phyloP scores from a whole-genome alignment of 805 yeast species.

The Myxozyma mucilagina region DNA sequence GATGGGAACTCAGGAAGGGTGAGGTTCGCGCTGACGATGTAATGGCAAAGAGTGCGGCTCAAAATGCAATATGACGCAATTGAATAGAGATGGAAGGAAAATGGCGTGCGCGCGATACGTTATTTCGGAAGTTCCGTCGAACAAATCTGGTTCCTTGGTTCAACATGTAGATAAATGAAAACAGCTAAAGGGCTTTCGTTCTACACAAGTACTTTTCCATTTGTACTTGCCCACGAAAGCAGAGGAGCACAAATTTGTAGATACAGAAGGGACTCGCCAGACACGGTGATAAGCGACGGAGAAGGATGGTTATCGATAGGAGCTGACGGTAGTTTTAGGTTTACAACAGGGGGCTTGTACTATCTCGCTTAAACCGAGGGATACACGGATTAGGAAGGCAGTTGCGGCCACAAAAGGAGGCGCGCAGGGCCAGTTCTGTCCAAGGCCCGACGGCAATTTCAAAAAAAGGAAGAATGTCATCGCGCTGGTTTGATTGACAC shows the following conservation, averaged over 20 bases:
- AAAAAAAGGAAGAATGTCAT: background rate
- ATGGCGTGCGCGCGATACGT: too few relatives aligned
- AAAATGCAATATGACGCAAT: too few relatives aligned
- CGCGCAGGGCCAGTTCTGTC: background rate
- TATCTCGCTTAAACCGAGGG: background rate
- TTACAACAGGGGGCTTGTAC: background rate
- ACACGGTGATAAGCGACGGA: background rate
- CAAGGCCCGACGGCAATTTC: background rate
- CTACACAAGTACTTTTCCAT: too few relatives aligned
- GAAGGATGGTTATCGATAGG: background rate
- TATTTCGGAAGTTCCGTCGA: too few relatives aligned
- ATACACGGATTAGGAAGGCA: slow-evolving; percentile 3
- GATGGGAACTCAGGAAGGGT: too few relatives aligned
- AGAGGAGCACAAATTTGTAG: background rate
- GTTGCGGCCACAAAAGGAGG: background rate
- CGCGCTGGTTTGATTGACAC: background rate
- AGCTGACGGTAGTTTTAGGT: background rate
- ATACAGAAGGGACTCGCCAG: background rate
- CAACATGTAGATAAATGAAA: too few relatives aligned
- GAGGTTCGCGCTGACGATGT: too few relatives aligned
- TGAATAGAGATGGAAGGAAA: too few relatives aligned
- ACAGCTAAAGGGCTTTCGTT: too few relatives aligned
- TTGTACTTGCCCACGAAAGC: too few relatives aligned
- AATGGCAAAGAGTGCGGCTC: too few relatives aligned
- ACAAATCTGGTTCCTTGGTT: too few relatives aligned